phyloP scores from a whole-genome alignment of 768 basidiomycete genomes.

The Russula dissimulans region DNA sequence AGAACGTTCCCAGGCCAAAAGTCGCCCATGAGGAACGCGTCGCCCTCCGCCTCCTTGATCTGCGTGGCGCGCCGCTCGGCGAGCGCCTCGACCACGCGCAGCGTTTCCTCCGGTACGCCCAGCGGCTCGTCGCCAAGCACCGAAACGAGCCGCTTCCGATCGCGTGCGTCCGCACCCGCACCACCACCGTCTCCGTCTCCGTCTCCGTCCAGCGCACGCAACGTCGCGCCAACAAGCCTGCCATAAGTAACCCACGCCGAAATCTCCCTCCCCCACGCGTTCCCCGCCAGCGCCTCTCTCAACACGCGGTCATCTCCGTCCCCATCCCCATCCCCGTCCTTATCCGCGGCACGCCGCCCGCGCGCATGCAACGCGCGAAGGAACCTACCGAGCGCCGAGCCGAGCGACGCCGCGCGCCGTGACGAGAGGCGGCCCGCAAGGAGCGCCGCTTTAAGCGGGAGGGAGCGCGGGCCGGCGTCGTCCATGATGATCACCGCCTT shows the following conservation, averaged over 20 bases:
- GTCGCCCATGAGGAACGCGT: constrained; percentile 47
- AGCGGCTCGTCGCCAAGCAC: constrained; percentile 34
- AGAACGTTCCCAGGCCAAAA: constrained; percentile 68
- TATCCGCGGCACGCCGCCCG: constrained; percentile 26
- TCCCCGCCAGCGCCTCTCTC: constrained; percentile 15
- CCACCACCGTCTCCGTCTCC: too few species aligned
- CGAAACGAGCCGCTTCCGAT: not conserved
- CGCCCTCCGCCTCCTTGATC: constrained; percentile 28
- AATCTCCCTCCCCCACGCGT: constrained; percentile 34
- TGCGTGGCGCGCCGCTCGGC: constrained; percentile 25
- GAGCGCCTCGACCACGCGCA: constrained; percentile 29
- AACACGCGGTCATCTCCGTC: not conserved
- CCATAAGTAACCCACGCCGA: constrained; percentile 38
- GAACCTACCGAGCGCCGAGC: constrained; percentile 45
- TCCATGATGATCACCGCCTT: constrained; percentile 52
- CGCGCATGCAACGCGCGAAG: constrained; percentile 43
- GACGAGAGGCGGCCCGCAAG: constrained; percentile 26
- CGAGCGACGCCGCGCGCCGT: constrained; percentile 36
- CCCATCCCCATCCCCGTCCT: too few species aligned
- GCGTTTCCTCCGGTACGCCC: constrained; percentile 29
- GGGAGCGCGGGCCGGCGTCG: constrained; percentile 38
- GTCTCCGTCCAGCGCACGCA: constrained; percentile 7
- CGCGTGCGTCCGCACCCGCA: not conserved
- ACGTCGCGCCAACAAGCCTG: constrained; percentile 31
- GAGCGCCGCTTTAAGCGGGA: constrained; percentile 35